Evolutionary conservation across 495 filamentous ascomycete species (phyloP).

Genomic region (Hypomontagnella submonticulosa): DNA sequence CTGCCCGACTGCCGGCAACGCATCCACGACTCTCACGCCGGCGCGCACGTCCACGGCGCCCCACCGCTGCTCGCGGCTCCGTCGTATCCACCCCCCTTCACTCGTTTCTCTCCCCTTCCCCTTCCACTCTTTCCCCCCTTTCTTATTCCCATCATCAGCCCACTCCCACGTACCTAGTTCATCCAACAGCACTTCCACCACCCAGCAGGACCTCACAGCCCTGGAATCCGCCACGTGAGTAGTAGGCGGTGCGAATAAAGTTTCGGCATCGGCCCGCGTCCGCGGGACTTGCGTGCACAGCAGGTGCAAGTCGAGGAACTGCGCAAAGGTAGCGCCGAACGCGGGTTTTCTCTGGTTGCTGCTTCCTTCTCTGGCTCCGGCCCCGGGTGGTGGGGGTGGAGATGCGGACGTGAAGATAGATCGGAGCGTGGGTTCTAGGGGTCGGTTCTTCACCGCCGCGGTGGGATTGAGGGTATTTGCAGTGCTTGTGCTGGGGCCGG

Average conservation of each 20-base stretch:
- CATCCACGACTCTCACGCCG: constrained; percentile 47
- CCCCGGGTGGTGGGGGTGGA: neutral
- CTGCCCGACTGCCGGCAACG: constrained; percentile 15
- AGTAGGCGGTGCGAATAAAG: constrained; percentile 4
- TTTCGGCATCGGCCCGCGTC: constrained; percentile 37
- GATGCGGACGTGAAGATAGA: constrained; percentile 50
- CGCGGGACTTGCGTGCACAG: constrained; percentile 54
- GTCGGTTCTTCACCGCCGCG: neutral
- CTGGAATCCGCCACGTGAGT: neutral
- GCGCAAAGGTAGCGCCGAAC: constrained; percentile 56
- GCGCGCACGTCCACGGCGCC: constrained; percentile 50
- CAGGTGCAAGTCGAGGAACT: constrained; percentile 58
- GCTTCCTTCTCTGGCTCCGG: neutral
- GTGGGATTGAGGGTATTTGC: neutral
- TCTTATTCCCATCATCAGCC: constrained; percentile 1
- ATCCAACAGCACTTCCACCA: constrained; percentile 59
- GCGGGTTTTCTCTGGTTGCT: constrained; percentile 50
- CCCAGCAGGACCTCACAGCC: constrained; percentile 43
- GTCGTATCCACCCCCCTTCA: constrained; percentile 23
- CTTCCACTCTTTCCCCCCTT: neutral
- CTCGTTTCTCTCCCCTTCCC: neutral
- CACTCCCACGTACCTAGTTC: constrained; percentile 50
- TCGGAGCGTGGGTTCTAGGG: constrained; percentile 47
- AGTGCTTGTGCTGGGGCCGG: neutral
- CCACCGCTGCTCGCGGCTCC: constrained; percentile 58